Percentiles rank a stretch among this genome's conserved stretches.
phyloP scores from a whole-genome alignment of 1,284 basidiomycete genomes.

The Pseudozyma pruni region DNA sequence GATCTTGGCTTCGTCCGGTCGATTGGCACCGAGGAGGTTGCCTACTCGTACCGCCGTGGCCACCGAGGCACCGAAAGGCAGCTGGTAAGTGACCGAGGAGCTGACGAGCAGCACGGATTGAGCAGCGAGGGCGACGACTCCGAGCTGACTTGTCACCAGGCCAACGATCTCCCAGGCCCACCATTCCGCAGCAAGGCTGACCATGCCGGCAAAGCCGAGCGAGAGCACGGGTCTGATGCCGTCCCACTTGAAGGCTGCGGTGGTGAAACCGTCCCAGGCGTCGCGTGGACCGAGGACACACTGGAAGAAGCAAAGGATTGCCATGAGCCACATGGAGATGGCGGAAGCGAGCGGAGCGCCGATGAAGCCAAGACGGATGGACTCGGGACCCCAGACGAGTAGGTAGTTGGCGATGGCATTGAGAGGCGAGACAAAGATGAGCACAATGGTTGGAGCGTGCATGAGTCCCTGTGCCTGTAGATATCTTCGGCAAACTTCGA shows the following conservation, averaged over 20 bases:
- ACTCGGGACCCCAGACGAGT: conserved; percentile 72
- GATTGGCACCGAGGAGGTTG: conserved; percentile 70
- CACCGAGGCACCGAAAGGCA: conserved; percentile 81
- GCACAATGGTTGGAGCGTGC: conserved; percentile 84
- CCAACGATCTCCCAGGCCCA: conserved; percentile 86
- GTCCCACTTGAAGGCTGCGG: conserved; percentile 58
- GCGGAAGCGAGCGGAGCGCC: conserved; percentile 92
- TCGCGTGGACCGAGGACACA: conserved; percentile 75
- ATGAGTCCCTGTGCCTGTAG: conserved; percentile 76
- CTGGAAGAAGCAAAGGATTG: conserved; percentile 66
- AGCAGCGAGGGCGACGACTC: conserved; percentile 71
- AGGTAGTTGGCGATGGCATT: conserved; percentile 86
- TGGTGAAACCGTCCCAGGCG: conserved; percentile 84
- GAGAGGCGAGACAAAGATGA: conserved; percentile 83
- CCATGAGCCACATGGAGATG: conserved; percentile 86
- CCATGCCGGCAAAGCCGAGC: conserved; percentile 63
- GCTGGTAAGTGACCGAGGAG: conserved; percentile 81
- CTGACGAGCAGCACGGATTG: conserved; percentile 80
- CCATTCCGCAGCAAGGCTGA: conserved; percentile 86
- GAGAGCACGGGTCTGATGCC: conserved; percentile 48
- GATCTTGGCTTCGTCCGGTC: conserved; percentile 64
- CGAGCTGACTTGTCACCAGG: conserved; percentile 57
- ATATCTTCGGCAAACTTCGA: conserved; percentile 58
- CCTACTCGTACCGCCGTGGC: conserved; percentile 82
- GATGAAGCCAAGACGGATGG: conserved; percentile 80